Conservation (phyloP, 164 flowering plant species). For the Litsea cubeba region DNA sequence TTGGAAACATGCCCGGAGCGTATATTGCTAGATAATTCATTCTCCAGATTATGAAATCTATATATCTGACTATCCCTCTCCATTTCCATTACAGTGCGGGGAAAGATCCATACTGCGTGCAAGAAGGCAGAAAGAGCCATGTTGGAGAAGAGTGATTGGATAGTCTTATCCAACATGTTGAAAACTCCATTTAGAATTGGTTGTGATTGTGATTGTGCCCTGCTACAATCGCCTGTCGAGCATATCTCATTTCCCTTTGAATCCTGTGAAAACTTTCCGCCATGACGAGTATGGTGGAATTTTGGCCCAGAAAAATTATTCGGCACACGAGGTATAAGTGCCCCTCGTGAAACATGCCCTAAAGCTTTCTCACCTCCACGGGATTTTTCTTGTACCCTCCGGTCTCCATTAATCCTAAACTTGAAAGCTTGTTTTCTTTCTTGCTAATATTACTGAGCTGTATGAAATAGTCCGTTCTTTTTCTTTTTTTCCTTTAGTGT, state of each 20-base stretch:
- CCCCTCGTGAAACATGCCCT: conserved; percentile 10
- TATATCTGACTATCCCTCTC: no score
- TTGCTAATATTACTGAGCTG: no score
- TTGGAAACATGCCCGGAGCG: no score
- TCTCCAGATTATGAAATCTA: no score
- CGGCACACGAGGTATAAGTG: no score
- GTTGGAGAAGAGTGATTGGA: neutral
- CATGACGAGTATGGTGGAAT: conserved; percentile 48
- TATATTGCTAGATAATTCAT: no score
- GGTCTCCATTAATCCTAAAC: conserved; percentile 32
- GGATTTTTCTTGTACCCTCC: no score
- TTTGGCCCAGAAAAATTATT: conserved; percentile 70
- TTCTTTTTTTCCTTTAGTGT: no score
- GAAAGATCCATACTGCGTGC: conserved; percentile 14
- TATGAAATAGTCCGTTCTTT: no score
- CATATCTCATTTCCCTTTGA: conserved; percentile 51
- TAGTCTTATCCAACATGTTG: conserved; percentile 8
- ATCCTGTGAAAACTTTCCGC: conserved; percentile 35
- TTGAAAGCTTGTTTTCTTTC: conserved; percentile 54
- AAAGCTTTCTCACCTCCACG: conserved; percentile 40
- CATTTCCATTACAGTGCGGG: no score
- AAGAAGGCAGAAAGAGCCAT: conserved; percentile 7
- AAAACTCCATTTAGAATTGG: conserved; percentile 10
- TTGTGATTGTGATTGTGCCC: neutral
- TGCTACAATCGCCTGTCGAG: conserved; percentile 33